Base-by-base conservation (phyloP, 1,284 basidiomycete genomes). In the Pseudozyma tsukubaensis region DNA sequence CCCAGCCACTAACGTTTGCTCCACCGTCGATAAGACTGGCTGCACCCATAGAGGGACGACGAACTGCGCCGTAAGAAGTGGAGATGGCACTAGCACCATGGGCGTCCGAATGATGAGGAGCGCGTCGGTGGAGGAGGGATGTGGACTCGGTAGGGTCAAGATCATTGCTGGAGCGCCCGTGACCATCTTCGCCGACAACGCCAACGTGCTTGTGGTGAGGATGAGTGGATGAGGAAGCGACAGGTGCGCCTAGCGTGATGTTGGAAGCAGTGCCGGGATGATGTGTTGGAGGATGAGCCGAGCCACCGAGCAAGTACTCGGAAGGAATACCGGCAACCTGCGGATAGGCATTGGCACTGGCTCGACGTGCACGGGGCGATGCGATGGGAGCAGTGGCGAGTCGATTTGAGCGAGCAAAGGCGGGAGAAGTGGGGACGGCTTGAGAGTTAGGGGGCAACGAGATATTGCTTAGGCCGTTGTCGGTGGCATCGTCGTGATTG, bases 261-360 rank as follows among this genome's bases (percentile, higher is more conserved):
- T 65, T 57, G 40, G 68, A 64, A 14, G 69, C 52, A 4, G 52
- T 12, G 36, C 39, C 49, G 9, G 60, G 19, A 48, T 47, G 56
- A 49, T 70, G 60, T n/a, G 60, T 63, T 4, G 68, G 68, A 2
- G 72, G 68, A 10, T 61, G 40, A 35, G 72, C 68, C 3, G 72
- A 52, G 13, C 72, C 72, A 7, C 72, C 72, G n/a, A 76, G 72
- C 13, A 76, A 44, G 36, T 71, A 72, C 44, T 68, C 64, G 42
- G 72, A 76, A 1, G 72, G 72, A 29, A 76, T 72, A n/a, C 72
- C 72, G 1, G 59, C 72, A n/a, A 76, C 44, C 24, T 71, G 63
- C 5, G 63, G 29, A n/a, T 67, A 67, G 4, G 72, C 72, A n/a
- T 76, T 76, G 50, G 65, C 60, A 43, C 68, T 71, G 5, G 68